Conservation (phyloP, 1,139 yeast genomes). For the Wickerhamomyces sp. region DNA sequence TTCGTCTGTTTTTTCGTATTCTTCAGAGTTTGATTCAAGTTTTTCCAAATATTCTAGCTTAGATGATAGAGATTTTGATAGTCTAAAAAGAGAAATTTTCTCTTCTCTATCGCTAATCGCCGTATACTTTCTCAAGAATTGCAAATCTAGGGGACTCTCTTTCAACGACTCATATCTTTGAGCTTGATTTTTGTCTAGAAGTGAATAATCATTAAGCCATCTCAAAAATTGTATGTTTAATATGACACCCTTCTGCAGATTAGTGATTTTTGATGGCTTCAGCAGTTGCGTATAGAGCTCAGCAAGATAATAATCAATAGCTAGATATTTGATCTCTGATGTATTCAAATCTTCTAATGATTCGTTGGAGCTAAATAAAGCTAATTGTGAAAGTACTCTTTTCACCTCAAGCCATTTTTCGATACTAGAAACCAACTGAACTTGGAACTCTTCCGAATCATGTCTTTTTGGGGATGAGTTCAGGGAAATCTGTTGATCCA, state of each 20-base stretch:
- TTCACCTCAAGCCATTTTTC: constrained; percentile 30
- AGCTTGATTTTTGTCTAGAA: constrained; percentile 38
- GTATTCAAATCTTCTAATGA: constrained; percentile 53
- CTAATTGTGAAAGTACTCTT: constrained; percentile 27
- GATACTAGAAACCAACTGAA: constrained; percentile 21
- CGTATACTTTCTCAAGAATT: neutral
- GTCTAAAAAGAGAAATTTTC: constrained; percentile 65
- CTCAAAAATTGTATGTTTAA: constrained; percentile 43
- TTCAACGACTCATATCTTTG: constrained; percentile 39
- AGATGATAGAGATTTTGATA: constrained; percentile 50
- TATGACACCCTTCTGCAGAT: constrained; percentile 38
- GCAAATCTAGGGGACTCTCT: constrained; percentile 29
- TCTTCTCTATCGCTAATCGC: constrained; percentile 43
- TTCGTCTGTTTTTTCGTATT: constrained; percentile 47
- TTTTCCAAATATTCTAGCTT: constrained; percentile 38
- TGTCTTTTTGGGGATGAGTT: constrained; percentile 22
- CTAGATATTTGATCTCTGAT: constrained; percentile 48
- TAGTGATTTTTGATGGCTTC: constrained; percentile 31
- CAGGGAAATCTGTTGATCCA: neutral
- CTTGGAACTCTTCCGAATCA: constrained; percentile 32
- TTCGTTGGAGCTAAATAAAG: constrained; percentile 62
- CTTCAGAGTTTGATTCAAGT: constrained; percentile 28
- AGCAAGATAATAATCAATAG: constrained; percentile 50
- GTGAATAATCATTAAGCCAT: constrained; percentile 36
- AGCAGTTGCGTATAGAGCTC: constrained; percentile 13